A percentile compares a stretch with the other conserved stretches of the same genome.
These are phyloP conservation scores for Arthromyces matolae DNA, from an alignment of 768 basidiomycete genomes.

Conservation along the genomic window DNA sequence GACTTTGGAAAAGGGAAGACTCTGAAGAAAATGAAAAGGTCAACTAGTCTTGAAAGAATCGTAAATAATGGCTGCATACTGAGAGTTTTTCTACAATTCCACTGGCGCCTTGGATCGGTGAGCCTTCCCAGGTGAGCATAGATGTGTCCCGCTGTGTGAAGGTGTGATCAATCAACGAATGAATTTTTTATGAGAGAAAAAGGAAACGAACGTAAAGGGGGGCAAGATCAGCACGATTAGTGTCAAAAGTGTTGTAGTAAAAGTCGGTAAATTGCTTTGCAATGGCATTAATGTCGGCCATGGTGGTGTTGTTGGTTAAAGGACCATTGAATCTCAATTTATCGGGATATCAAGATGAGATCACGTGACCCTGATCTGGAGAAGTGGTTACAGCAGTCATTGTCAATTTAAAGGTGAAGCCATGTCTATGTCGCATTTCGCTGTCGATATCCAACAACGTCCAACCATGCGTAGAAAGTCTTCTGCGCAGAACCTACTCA, in stretches of 20 bases:
- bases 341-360: constrained; percentile 15
- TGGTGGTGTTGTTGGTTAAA: constrained; percentile 27
- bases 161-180: too few species aligned
- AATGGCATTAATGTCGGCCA: constrained; percentile 72
- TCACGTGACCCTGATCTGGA: constrained; percentile 16
- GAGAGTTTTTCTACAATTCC: constrained; percentile 70
- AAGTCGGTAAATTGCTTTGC: constrained; percentile 77
- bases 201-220: constrained; percentile 71
- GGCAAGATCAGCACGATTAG: constrained; percentile 49
- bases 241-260: constrained; percentile 82
- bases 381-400: constrained; percentile 5
- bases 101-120: constrained; percentile 47
- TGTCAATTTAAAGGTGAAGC: constrained; percentile 6
- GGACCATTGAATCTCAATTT: constrained; percentile 4
- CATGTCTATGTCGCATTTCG: constrained; percentile 36
- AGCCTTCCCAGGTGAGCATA: constrained; percentile 83
- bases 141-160: constrained; percentile 66
- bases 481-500: constrained; percentile 78
- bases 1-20: constrained; percentile 78
- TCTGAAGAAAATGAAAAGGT: too few species aligned
- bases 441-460: constrained; percentile 33
- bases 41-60: neutral
- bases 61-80: constrained; percentile 35
- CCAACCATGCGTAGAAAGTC: constrained; percentile 81
- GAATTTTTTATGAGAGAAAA: constrained; percentile 11